Base-by-base conservation (phyloP, 108 stramenopile genomes). In the Nitzschia sp. region DNA sequence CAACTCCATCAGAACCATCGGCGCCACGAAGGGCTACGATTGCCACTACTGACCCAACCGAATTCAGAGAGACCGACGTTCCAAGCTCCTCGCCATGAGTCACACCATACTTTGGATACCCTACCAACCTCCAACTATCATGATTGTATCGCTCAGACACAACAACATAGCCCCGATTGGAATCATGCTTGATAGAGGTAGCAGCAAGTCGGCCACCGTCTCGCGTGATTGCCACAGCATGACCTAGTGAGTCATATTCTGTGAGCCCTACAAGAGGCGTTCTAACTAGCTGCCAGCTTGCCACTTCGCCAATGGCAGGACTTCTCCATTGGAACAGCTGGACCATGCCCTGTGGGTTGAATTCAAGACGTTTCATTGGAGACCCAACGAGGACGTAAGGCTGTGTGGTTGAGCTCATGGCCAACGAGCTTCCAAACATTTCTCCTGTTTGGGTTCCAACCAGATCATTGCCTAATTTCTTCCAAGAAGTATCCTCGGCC, bases 301-400 rank as follows among this genome's bases (percentile, higher is more conserved):
- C 50, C 23, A 59, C 22, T 33, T 25, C 58, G 3, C 69, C 33
- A 23, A 71, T 53, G 3, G 59, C n/a, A 27, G 54, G 47, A 53
- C 34, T 60, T 36, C 69, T 26, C 69, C 69, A 71, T 38, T 71
- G 69, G 53, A 44, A 62, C 19, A 71, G 48, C 11, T 54, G 69
- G 29, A 71, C 69, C 47, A 71, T 31, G 15, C 69, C 69, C 29
- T 31, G 48, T 21, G 59, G 48, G 2, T 58, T 45, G 38, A 4
- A 45, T 34, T 69, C 56, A n/a, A 21, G 31, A n/a, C 45, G 41
- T 27, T 13, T 34, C 1, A 26, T 44, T 3, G 69, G 69, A 23
- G 69, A 71, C 4, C 69, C 69, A 52, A 65, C 45, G 28, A 64
- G 22, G 11, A 73, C 6, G 44, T 45, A 73, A 27, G 72, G 63